These are phyloP conservation scores for Xeromyces bisporus DNA, from an alignment of 495 filamentous ascomycete species.

Conservation along the genomic window DNA sequence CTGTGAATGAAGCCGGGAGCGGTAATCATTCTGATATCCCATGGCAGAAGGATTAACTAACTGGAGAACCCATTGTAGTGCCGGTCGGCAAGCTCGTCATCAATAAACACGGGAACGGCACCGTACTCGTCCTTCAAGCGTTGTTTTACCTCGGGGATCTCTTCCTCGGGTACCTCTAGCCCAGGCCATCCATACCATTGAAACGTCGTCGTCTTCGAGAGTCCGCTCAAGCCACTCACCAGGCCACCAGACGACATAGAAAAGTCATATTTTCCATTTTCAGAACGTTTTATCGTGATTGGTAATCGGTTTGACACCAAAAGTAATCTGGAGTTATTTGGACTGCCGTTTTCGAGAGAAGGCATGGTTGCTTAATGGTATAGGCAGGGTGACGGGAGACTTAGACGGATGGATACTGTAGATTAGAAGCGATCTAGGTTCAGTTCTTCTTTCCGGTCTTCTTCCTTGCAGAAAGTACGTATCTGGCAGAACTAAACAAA, in stretches of 20 bases:
- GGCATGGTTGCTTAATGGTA: too few relatives aligned
- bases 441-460: too few relatives aligned
- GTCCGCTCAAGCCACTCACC: constrained; percentile 74
- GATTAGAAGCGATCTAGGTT: too few relatives aligned
- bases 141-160: constrained; percentile 43
- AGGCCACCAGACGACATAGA: constrained; percentile 91
- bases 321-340: constrained; percentile 39
- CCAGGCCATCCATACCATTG: constrained; percentile 98
- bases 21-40: background rate
- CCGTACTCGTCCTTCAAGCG: constrained; percentile 56
- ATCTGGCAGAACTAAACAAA: too few relatives aligned
- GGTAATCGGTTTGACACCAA: constrained; percentile 87
- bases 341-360: constrained; percentile 14
- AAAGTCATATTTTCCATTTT: constrained; percentile 71
- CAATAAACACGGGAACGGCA: constrained; percentile 61
- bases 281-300: constrained; percentile 83
- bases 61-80: constrained; percentile 84
- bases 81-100: constrained; percentile 59
- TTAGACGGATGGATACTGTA: too few relatives aligned
- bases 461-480: too few relatives aligned
- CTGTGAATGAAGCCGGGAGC: background rate
- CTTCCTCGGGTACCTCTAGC: constrained; percentile 60
- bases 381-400: too few relatives aligned
- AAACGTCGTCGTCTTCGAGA: constrained; percentile 83
- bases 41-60: constrained; percentile 25